Percentiles rank a stretch among this genome's conserved stretches.
Conservation (phyloP, 768 basidiomycete species). For the Podaxis carcinomalis region DNA sequence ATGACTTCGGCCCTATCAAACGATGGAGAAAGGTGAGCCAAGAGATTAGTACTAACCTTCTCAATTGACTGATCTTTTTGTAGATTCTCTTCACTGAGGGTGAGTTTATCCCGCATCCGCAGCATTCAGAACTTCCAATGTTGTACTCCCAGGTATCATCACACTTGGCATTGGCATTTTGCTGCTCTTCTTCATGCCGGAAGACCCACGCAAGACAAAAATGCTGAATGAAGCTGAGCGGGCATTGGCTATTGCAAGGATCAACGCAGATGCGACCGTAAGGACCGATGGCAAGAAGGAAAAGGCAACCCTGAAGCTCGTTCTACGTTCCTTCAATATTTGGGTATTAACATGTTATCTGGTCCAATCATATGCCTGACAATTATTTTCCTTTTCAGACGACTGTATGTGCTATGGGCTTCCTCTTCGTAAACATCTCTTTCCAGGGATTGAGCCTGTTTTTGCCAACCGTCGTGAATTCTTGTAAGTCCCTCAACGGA, state of each 20-base stretch:
- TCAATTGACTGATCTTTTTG: background rate
- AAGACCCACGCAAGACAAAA: slow-evolving; percentile 23
- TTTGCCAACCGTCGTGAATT: slow-evolving; percentile 42
- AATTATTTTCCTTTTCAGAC: slow-evolving; percentile 18
- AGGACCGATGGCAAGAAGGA: slow-evolving; percentile 11
- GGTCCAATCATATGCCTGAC: background rate
- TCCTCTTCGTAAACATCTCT: slow-evolving; percentile 34
- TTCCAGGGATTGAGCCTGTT: slow-evolving; percentile 42
- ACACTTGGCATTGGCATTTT: slow-evolving; percentile 23
- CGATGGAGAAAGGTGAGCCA: slow-evolving; percentile 28
- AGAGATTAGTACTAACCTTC: background rate
- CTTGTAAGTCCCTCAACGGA: slow-evolving; percentile 26
- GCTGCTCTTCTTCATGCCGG: slow-evolving; percentile 23
- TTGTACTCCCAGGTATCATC: slow-evolving; percentile 20
- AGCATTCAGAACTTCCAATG: background rate
- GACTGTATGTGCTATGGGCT: slow-evolving; percentile 24
- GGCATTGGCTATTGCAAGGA: slow-evolving; percentile 22
- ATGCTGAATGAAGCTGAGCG: slow-evolving; percentile 26
- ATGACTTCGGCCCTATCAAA: slow-evolving; percentile 25
- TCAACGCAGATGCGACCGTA: slow-evolving; percentile 24
- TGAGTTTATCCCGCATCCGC: background rate
- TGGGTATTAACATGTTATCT: slow-evolving; percentile 9
- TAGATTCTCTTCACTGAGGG: slow-evolving; percentile 42
- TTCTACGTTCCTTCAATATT: slow-evolving; percentile 15
- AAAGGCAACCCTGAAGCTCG: slow-evolving; percentile 8